Conservation (phyloP, 108 stramenopile species). For the Nitzschia sp. region DNA sequence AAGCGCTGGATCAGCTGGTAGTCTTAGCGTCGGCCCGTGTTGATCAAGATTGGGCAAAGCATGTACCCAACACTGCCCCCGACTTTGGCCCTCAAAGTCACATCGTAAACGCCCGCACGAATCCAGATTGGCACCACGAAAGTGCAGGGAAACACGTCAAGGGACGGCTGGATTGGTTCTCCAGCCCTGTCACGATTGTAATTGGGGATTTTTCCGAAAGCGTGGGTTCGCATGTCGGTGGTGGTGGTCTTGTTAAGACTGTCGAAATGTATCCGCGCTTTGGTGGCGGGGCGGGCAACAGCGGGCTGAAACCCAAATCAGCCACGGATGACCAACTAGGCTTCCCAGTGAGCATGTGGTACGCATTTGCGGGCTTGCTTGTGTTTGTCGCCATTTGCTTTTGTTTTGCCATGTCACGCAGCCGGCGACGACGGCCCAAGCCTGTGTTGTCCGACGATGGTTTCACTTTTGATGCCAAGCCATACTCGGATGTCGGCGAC, state of each 20-base stretch:
- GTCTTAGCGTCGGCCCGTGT: slow-evolving; percentile 63
- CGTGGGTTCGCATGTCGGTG: slow-evolving; percentile 20
- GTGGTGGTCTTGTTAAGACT: slow-evolving; percentile 15
- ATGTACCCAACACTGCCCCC: slow-evolving; percentile 26
- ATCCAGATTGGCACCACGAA: slow-evolving; percentile 73
- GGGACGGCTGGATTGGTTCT: slow-evolving; percentile 86
- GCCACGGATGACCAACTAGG: slow-evolving; percentile 3
- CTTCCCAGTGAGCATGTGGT: slow-evolving; percentile 6
- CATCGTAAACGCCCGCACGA: slow-evolving; percentile 90
- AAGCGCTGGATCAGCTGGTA: slow-evolving; percentile 55
- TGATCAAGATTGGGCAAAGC: slow-evolving; percentile 66
- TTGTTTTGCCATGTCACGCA: not conserved
- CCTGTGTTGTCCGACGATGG: slow-evolving; percentile 5
- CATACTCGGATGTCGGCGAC: slow-evolving; percentile 19
- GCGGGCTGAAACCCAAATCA: slow-evolving; percentile 25
- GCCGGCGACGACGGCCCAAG: not conserved
- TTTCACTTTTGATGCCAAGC: slow-evolving; percentile 22
- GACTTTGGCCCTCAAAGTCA: slow-evolving; percentile 75
- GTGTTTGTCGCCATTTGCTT: slow-evolving; percentile 5
- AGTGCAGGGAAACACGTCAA: slow-evolving; percentile 63
- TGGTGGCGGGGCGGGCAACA: slow-evolving; percentile 19
- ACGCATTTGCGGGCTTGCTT: not conserved
- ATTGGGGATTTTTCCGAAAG: slow-evolving; percentile 49
- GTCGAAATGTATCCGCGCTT: slow-evolving; percentile 41
- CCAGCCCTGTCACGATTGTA: slow-evolving; percentile 64